Conservation (phyloP, 768 basidiomycete species). For the Russula compacta region DNA sequence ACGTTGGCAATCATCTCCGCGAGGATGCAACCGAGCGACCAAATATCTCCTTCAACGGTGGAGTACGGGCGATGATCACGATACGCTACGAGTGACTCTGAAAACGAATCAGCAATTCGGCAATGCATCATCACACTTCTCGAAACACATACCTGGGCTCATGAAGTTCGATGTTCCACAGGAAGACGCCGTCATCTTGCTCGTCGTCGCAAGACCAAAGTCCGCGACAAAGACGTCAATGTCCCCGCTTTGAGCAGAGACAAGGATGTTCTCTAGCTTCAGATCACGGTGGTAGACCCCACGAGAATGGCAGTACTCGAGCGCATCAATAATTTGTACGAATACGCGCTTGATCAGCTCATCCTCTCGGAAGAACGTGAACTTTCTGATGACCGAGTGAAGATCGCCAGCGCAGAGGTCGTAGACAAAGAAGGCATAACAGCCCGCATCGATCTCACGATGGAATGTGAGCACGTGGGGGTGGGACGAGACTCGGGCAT, state of each 20-base stretch:
- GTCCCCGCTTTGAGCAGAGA: neutral
- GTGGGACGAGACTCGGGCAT: conserved; percentile 65
- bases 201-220: conserved; percentile 10
- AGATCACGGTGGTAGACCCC: conserved; percentile 6
- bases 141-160: conserved; percentile 3
- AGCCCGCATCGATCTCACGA: conserved; percentile 72
- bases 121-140: no score
- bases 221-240: conserved; percentile 2
- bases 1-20: conserved; percentile 7
- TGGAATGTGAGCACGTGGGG: conserved; percentile 80
- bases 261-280: neutral
- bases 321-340: conserved; percentile 8
- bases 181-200: neutral
- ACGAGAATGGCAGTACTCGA: conserved; percentile 7
- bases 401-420: conserved; percentile 10
- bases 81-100: neutral
- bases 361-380: conserved; percentile 7
- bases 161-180: conserved; percentile 5
- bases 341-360: conserved; percentile 7
- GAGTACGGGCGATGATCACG: neutral
- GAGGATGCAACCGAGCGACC: conserved; percentile 15
- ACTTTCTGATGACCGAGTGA: neutral
- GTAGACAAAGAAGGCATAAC: conserved; percentile 37
- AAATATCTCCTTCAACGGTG: conserved; percentile 5
- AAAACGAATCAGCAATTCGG: neutral